Evolutionary conservation across 805 yeast species (phyloP), one percentile per base, ranked within the genome.

Genomic region (Vanderwaltozyma verrucispora): DNA sequence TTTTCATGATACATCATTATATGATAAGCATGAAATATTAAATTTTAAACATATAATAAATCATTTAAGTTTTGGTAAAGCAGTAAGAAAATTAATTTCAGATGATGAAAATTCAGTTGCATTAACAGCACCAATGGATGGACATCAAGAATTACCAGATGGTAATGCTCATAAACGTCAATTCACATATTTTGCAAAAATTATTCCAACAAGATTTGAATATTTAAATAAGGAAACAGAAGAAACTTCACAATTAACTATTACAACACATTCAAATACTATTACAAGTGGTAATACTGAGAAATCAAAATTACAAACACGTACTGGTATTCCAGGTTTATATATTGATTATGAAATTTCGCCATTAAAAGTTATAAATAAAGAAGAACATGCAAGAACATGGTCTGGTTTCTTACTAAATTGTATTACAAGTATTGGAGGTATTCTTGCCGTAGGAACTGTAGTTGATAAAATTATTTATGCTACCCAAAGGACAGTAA

Each of bases 251-350:
- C 96, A 89, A 62, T 88, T 85, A 63, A 76, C 89, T 2, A 89
- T 81, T 9, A 86, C 95, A 1, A 71, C 73, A 36, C 98, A 92
- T 59, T 88, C 83, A 50, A 72, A 97, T 46, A 89, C 95, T 8
- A 56, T 87, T 24, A 45, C 33, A 16, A 97, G 97, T 15, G 98
- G 89, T 54, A 81, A 72, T 17, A 96, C 89, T 56, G 95, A 92
- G 61, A 88, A 87, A 32, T 79, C 85, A 56, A 85, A 96, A 0
- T 45, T 79, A 18, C 92, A 82, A 46, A 73, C 80, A 2, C 66
- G 75, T 38, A 96, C 96, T 14, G 98, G 98, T 7, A 66, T 81
- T 13, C 97, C 98, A 0, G 96, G 96, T 4, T 70, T 87, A 3
- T 85, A 77, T 59, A 75, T 92, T 64, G 68, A 78, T 50, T 88